Evolutionary conservation across 805 yeast genomes (phyloP).

Genomic region (Priceomyces melissophilus): DNA sequence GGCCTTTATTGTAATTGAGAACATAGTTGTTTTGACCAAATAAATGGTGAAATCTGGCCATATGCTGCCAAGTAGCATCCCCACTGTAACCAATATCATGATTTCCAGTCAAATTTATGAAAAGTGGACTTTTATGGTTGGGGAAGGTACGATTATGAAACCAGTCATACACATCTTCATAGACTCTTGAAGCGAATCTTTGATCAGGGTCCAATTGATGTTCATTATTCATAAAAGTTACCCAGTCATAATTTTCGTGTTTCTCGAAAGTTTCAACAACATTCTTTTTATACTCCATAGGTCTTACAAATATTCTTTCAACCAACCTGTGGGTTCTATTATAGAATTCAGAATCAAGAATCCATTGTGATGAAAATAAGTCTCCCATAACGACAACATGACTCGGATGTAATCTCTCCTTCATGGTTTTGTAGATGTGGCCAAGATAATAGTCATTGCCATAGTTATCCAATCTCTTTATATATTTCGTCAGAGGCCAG

Average conservation of each 20-base stretch:
- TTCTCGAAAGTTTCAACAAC: slow-evolving; percentile 45
- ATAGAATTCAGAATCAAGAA: slow-evolving; percentile 78
- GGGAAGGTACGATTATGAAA: slow-evolving; percentile 25
- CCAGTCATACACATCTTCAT: slow-evolving; percentile 68
- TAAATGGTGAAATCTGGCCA: slow-evolving; percentile 67
- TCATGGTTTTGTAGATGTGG: slow-evolving; percentile 72
- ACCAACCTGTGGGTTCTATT: slow-evolving; percentile 74
- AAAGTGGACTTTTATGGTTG: slow-evolving; percentile 54
- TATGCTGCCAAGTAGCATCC: slow-evolving; percentile 88
- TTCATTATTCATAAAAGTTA: slow-evolving; percentile 43
- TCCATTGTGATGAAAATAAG: slow-evolving; percentile 92
- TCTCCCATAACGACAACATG: slow-evolving; percentile 93
- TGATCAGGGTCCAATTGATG: slow-evolving; percentile 27
- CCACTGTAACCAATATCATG: slow-evolving; percentile 96
- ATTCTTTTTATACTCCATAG: slow-evolving; percentile 45
- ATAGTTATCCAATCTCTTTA: slow-evolving; percentile 74
- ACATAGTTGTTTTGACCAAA: slow-evolving; percentile 88
- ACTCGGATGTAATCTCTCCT: slow-evolving; percentile 60
- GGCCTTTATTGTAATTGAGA: slow-evolving; percentile 61
- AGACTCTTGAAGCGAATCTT: slow-evolving; percentile 37
- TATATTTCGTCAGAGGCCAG: slow-evolving; percentile 65
- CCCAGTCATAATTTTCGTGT: slow-evolving; percentile 59
- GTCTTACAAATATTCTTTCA: slow-evolving; percentile 64
- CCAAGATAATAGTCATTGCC: slow-evolving; percentile 91
- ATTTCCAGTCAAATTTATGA: slow-evolving; percentile 87